Percentiles rank a stretch among this genome's conserved stretches.
phyloP scores from a whole-genome alignment of 805 yeast genomes.

The Barnettozyma vustinii region DNA sequence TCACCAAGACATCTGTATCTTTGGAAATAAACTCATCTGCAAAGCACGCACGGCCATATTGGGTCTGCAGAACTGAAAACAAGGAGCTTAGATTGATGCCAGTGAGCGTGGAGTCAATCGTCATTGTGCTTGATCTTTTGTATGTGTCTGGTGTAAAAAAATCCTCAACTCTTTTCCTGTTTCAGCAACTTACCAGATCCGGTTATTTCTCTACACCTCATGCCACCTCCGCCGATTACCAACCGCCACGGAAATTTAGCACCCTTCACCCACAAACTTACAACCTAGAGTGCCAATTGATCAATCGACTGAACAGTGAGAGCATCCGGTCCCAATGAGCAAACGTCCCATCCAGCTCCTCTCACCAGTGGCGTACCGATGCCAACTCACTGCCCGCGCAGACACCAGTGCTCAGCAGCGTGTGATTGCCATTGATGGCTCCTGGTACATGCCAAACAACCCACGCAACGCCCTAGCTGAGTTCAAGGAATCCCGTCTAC shows the following conservation, averaged over 20 bases:
- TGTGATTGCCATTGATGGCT: constrained; percentile 69
- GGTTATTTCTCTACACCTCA: neutral
- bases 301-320: neutral
- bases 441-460: constrained; percentile 87
- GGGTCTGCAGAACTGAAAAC: constrained; percentile 31
- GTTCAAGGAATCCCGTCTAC: constrained; percentile 52
- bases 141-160: no score
- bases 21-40: constrained; percentile 35
- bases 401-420: constrained; percentile 16
- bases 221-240: no score
- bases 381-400: constrained; percentile 15
- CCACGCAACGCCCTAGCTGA: constrained; percentile 57
- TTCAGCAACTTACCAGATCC: neutral
- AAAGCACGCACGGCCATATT: constrained; percentile 60
- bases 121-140: neutral
- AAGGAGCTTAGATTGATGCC: constrained; percentile 22
- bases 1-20: constrained; percentile 36
- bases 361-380: constrained; percentile 23
- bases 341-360: constrained; percentile 21
- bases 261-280: neutral
- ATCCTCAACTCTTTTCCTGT: neutral
- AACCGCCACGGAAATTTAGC: neutral
- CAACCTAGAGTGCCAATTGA: neutral
- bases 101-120: constrained; percentile 5
- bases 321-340: constrained; percentile 15